A percentile compares a stretch with the other conserved stretches of the same genome.
phyloP scores from a whole-genome alignment of 495 filamentous ascomycete species.

The Pseudevernia furfuracea region DNA sequence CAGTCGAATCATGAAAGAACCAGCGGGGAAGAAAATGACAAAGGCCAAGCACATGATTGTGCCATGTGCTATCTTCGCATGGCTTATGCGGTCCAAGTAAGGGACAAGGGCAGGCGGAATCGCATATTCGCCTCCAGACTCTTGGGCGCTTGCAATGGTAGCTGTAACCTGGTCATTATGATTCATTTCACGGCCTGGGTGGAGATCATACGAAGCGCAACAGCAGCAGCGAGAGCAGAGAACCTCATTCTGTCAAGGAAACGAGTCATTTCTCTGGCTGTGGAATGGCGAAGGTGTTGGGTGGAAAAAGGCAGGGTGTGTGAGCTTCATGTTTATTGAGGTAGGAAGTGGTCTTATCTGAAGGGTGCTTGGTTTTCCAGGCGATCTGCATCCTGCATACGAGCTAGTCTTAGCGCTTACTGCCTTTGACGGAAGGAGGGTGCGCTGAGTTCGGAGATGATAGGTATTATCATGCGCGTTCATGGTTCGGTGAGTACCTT shows the following conservation, averaged over 20 bases:
- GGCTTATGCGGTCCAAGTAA: background rate
- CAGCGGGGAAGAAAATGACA: slow-evolving; percentile 48
- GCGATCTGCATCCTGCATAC: background rate
- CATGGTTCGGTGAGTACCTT: background rate
- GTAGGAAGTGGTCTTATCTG: background rate
- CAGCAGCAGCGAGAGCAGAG: background rate
- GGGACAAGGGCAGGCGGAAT: background rate
- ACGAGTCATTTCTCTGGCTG: background rate
- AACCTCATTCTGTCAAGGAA: background rate
- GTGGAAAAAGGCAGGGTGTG: background rate
- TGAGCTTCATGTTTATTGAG: background rate
- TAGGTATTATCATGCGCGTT: background rate
- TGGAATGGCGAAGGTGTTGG: background rate
- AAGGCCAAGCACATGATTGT: slow-evolving; percentile 52
- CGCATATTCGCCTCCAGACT: background rate
- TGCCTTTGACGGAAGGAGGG: background rate
- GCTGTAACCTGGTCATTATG: background rate
- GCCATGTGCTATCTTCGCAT: slow-evolving; percentile 6
- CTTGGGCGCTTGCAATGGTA: background rate
- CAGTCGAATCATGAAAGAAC: slow-evolving; percentile 49
- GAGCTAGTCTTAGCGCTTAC: background rate
- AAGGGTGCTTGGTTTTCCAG: background rate
- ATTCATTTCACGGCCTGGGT: background rate
- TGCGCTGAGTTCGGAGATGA: background rate
- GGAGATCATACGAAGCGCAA: background rate